A percentile compares a stretch with the other conserved stretches of the same genome.
Evolutionary conservation across 441 rosid genomes (phyloP).

Genomic region (Eutrema salsugineum): DNA sequence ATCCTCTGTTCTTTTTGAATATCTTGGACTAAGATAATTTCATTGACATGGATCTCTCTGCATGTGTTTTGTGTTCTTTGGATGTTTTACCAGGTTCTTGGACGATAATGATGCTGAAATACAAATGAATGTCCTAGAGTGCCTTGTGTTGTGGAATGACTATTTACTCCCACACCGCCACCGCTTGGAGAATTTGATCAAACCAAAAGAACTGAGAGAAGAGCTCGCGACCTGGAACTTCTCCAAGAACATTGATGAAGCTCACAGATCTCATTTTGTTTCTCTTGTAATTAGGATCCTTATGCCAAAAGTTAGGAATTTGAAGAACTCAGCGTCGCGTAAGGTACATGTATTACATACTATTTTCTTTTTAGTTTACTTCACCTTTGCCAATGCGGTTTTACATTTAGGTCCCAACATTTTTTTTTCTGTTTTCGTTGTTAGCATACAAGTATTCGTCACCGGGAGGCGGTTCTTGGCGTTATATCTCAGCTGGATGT

Average conservation of each 20-base stretch:
- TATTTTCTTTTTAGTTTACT: background rate
- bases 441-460: slow-evolving; percentile 63
- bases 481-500: slow-evolving; percentile 70
- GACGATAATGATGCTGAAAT: slow-evolving; percentile 81
- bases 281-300: slow-evolving; percentile 61
- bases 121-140: slow-evolving; percentile 79
- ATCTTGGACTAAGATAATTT: background rate
- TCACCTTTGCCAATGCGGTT: too few relatives aligned
- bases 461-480: slow-evolving; percentile 74
- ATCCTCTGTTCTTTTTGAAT: background rate
- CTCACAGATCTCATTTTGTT: slow-evolving; percentile 59
- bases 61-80: background rate
- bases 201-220: slow-evolving; percentile 59
- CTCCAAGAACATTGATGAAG: slow-evolving; percentile 60
- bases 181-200: slow-evolving; percentile 69
- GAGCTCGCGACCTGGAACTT: slow-evolving; percentile 84
- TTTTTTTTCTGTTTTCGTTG: background rate
- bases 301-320: slow-evolving; percentile 74
- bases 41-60: slow-evolving; percentile 12
- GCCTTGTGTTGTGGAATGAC: slow-evolving; percentile 73
- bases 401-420: background rate
- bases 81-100: slow-evolving; percentile 54
- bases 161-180: slow-evolving; percentile 66
- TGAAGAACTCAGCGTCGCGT: slow-evolving; percentile 71
- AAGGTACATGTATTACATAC: slow-evolving; percentile 41